Evolutionary conservation across 2,329 filamentous ascomycete genomes (phyloP).

Genomic region (Neopestalotiopsis clavispora): DNA sequence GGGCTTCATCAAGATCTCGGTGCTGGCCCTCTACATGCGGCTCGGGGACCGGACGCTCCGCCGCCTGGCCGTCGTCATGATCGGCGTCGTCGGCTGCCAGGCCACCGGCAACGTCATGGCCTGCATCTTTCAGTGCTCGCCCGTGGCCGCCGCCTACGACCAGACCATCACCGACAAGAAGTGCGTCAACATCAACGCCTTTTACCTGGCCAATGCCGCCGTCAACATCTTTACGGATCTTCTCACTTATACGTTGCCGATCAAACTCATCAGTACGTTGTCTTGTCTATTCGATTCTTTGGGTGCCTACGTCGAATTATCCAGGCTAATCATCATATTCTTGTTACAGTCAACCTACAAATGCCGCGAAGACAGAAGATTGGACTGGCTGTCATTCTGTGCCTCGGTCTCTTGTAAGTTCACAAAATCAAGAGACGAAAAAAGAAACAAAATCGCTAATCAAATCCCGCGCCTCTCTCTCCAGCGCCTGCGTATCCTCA

Average conservation of each 20-base stretch:
- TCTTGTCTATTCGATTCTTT: neutral
- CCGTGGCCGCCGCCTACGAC: slow-evolving; percentile 45
- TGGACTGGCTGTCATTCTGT: slow-evolving; percentile 46
- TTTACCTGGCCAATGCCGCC: slow-evolving; percentile 51
- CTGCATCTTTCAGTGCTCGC: slow-evolving; percentile 48
- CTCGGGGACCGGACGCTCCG: slow-evolving; percentile 44
- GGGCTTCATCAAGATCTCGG: slow-evolving; percentile 53
- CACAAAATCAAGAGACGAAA: neutral
- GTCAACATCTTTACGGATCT: slow-evolving; percentile 52
- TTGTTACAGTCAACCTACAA: slow-evolving; percentile 38
- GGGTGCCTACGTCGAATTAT: neutral
- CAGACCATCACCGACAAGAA: slow-evolving; percentile 34
- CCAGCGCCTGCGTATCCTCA: slow-evolving; percentile 49
- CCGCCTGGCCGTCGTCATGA: slow-evolving; percentile 42
- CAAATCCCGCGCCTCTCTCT: neutral
- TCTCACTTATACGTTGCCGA: slow-evolving; percentile 48
- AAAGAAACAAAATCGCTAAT: neutral
- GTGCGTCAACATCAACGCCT: slow-evolving; percentile 50
- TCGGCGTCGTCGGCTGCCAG: slow-evolving; percentile 44
- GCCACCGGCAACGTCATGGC: slow-evolving; percentile 44
- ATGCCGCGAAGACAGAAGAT: slow-evolving; percentile 50
- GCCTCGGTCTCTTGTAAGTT: slow-evolving; percentile 46
- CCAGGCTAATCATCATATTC: neutral
- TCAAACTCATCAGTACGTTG: slow-evolving; percentile 40
- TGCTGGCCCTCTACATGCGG: slow-evolving; percentile 49